Evolutionary conservation across 1,284 basidiomycete genomes (phyloP).

Genomic region (Mycosarcoma mackinlayi): DNA sequence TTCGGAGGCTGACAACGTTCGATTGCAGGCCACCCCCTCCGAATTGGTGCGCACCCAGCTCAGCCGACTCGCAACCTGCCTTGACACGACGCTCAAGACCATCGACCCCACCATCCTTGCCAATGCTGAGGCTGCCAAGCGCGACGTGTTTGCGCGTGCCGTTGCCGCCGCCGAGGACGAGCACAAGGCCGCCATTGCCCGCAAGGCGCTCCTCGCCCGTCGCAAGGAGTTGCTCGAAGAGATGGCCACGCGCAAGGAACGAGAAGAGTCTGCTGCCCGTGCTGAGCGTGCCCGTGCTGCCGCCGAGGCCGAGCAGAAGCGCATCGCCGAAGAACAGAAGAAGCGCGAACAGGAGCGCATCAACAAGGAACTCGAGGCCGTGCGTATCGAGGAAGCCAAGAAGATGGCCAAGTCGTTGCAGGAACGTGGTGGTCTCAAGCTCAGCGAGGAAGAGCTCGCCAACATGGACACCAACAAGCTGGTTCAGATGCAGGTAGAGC

Average conservation of each 20-base stretch:
- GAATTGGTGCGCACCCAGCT: conserved; percentile 68
- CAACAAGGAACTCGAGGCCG: conserved; percentile 82
- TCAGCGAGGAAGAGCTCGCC: conserved; percentile 81
- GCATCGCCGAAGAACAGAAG: conserved; percentile 77
- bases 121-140: conserved; percentile 55
- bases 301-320: conserved; percentile 78
- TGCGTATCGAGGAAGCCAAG: conserved; percentile 85
- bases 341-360: conserved; percentile 82
- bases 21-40: conserved; percentile 63
- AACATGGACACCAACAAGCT: conserved; percentile 88
- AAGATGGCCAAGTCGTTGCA: conserved; percentile 88
- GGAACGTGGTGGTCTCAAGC: conserved; percentile 85
- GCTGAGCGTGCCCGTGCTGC: conserved; percentile 75
- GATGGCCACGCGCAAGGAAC: conserved; percentile 85
- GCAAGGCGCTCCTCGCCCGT: conserved; percentile 77
- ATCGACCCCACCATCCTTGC: conserved; percentile 58
- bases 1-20: conserved; percentile 58
- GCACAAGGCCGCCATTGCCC: conserved; percentile 64
- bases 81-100: conserved; percentile 63
- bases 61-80: conserved; percentile 62
- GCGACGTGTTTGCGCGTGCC: conserved; percentile 59
- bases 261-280: conserved; percentile 84
- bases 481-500: conserved; percentile 79
- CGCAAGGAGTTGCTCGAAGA: conserved; percentile 89
- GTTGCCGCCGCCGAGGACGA: conserved; percentile 62